These are phyloP conservation scores for Dictyostelium firmibasis DNA, from an alignment of 78 protist species.

Conservation along the genomic window DNA sequence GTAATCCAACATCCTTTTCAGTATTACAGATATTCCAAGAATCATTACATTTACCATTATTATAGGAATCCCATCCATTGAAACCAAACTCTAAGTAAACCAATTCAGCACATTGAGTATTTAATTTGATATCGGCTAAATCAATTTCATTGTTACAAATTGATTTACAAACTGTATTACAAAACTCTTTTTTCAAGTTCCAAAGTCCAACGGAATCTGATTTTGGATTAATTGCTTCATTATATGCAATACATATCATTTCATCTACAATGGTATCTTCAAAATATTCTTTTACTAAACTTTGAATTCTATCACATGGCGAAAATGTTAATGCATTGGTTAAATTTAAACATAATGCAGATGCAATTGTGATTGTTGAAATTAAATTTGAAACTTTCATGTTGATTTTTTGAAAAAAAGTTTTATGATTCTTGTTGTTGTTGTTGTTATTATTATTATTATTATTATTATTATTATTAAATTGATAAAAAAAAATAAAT, in stretches of 20 bases:
- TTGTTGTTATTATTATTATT: too few relatives aligned
- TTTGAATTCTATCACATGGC: not conserved
- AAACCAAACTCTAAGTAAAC: not conserved
- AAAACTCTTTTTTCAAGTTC: not conserved
- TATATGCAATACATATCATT: not conserved
- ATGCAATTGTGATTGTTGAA: not conserved
- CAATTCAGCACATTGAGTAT: constrained; percentile 1
- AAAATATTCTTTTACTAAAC: not conserved
- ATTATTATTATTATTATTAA: too few relatives aligned
- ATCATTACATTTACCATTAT: not conserved
- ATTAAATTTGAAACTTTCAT: not conserved
- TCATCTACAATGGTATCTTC: not conserved
- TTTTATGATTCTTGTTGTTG: too few relatives aligned
- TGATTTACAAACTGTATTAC: not conserved
- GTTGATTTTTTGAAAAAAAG: not conserved
- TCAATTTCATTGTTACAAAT: not conserved
- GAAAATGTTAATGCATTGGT: not conserved
- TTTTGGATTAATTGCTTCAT: not conserved
- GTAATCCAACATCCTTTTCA: not conserved
- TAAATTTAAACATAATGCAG: not conserved
- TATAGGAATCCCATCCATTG: not conserved
- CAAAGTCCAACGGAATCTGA: not conserved
- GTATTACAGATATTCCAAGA: not conserved
- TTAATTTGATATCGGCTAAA: not conserved
- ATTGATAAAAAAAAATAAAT: too few relatives aligned